Conservation (phyloP, 345 rosid genomes). For the Populus alba region DNA sequence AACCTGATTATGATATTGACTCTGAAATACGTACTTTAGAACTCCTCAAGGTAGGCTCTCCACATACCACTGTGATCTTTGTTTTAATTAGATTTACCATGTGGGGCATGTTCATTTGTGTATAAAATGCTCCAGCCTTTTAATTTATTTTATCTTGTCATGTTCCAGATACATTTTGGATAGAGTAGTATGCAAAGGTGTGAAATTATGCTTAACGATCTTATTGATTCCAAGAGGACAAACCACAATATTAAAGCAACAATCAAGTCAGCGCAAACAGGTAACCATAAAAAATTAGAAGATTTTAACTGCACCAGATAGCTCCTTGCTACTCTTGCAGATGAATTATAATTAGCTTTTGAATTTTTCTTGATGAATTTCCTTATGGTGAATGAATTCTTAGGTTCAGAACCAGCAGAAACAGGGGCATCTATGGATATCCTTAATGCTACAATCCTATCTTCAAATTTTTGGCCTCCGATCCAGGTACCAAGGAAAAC, state of each 20-base stretch:
- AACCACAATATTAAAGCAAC: conserved; percentile 76
- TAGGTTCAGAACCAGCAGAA: conserved; percentile 48
- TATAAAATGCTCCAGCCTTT: conserved; percentile 1
- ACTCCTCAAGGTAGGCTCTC: conserved; percentile 76
- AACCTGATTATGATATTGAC: conserved; percentile 91
- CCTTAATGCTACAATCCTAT: conserved; percentile 77
- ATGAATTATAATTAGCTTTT: neutral
- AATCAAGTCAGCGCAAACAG: conserved; percentile 47
- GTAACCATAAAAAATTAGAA: conserved; percentile 31
- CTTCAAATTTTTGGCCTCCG: conserved; percentile 97
- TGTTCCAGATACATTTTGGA: conserved; percentile 87
- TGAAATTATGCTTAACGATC: conserved; percentile 96
- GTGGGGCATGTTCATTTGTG: neutral
- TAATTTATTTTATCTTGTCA: conserved; percentile 3
- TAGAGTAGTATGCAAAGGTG: conserved; percentile 95
- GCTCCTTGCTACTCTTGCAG: conserved; percentile 11
- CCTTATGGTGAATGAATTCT: conserved; percentile 5
- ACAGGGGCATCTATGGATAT: conserved; percentile 52
- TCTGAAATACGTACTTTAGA: conserved; percentile 90
- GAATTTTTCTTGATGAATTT: conserved; percentile 7
- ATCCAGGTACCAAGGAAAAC: conserved; percentile 56
- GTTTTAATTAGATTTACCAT: neutral
- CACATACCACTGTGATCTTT: neutral
- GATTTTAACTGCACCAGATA: neutral
- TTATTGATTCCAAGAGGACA: conserved; percentile 94